Evolutionary conservation across 2,329 filamentous ascomycete species (phyloP).

Genomic region (Aspergillus sp.): DNA sequence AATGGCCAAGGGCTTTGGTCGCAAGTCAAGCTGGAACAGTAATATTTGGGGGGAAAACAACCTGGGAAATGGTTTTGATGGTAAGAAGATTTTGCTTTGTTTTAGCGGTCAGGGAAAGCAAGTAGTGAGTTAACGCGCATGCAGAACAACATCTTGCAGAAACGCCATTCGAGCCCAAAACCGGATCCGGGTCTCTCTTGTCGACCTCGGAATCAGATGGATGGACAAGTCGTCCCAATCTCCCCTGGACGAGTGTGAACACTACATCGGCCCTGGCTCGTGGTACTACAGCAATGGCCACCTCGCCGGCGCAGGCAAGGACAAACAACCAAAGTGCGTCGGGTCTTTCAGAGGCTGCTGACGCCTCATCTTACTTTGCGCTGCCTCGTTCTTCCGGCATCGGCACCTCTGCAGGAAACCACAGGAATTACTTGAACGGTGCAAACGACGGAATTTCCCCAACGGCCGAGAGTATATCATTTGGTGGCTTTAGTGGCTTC

Average conservation of each 20-base stretch:
- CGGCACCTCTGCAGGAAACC: constrained; percentile 21
- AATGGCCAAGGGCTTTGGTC: constrained; percentile 38
- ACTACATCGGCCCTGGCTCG: constrained; percentile 37
- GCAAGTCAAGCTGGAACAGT: constrained; percentile 37
- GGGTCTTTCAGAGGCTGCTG: constrained; percentile 37
- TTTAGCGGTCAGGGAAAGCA: too few species aligned
- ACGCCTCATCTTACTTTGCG: constrained; percentile 41
- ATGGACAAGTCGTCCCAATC: constrained; percentile 47
- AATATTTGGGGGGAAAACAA: constrained; percentile 47
- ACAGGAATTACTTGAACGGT: constrained; percentile 28
- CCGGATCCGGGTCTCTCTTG: constrained; percentile 61
- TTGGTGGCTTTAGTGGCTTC: constrained; percentile 23
- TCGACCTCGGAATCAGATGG: constrained; percentile 60
- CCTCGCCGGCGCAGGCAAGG: constrained; percentile 52
- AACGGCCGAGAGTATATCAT: constrained; percentile 24
- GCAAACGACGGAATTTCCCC: constrained; percentile 27
- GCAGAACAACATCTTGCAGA: constrained; percentile 23
- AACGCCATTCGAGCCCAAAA: constrained; percentile 45
- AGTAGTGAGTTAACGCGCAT: neutral
- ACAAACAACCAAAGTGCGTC: constrained; percentile 37
- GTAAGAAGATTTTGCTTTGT: constrained; percentile 11
- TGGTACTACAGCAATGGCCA: constrained; percentile 42
- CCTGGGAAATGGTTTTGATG: constrained; percentile 40
- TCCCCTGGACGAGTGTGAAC: constrained; percentile 53
- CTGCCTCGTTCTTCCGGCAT: constrained; percentile 39